Conservation (phyloP, 192 early-diverging fungal genomes). For the Coemansia brasiliensis region DNA sequence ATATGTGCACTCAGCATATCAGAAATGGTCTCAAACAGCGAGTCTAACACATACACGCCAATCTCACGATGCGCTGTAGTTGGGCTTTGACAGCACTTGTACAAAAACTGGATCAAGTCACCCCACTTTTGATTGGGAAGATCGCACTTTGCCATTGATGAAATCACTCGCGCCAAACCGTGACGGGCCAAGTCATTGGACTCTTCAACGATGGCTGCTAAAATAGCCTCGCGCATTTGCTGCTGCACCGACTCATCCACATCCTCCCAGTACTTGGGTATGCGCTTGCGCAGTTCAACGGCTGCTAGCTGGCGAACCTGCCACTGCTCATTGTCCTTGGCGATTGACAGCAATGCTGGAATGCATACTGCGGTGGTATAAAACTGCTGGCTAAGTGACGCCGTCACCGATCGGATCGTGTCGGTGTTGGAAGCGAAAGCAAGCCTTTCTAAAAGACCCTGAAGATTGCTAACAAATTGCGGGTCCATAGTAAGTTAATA, state of each 20-base stretch:
- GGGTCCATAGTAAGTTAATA: conserved; percentile 18
- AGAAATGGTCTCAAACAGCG: conserved; percentile 83
- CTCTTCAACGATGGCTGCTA: conserved; percentile 76
- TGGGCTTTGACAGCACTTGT: conserved; percentile 74
- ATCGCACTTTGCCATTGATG: conserved; percentile 82
- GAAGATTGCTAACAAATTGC: conserved; percentile 60
- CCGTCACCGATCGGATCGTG: conserved; percentile 62
- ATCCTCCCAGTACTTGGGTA: conserved; percentile 74
- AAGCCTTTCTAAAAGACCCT: conserved; percentile 60
- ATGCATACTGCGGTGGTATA: conserved; percentile 71
- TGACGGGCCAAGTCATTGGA: conserved; percentile 69
- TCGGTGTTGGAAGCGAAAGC: conserved; percentile 58
- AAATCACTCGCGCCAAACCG: conserved; percentile 82
- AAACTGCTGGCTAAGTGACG: conserved; percentile 70
- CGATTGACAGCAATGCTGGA: conserved; percentile 79
- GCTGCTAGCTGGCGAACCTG: conserved; percentile 84
- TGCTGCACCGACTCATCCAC: conserved; percentile 59
- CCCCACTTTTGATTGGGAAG: conserved; percentile 76
- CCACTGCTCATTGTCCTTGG: conserved; percentile 61
- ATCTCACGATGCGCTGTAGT: conserved; percentile 77
- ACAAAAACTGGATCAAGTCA: conserved; percentile 76
- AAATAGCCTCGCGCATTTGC: conserved; percentile 64
- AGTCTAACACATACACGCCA: conserved; percentile 81
- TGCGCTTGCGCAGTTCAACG: conserved; percentile 86
- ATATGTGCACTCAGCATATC: conserved; percentile 62